These are phyloP conservation scores for Lentinula aciculospora DNA, from an alignment of 768 basidiomycete species.

Conservation along the genomic window DNA sequence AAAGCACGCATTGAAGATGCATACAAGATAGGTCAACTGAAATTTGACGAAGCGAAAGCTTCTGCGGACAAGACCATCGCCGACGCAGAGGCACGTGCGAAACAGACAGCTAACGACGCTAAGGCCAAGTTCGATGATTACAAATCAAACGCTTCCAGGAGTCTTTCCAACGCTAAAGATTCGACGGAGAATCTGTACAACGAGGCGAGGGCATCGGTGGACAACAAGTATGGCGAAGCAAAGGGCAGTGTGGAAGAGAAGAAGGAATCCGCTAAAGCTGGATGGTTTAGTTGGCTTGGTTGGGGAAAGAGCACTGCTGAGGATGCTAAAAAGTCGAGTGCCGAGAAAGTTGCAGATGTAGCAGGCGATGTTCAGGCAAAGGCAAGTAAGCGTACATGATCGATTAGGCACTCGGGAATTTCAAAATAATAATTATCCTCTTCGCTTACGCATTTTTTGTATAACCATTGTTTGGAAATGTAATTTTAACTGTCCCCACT, in stretches of 20 bases:
- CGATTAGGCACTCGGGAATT: neutral
- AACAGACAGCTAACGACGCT: conserved; percentile 6
- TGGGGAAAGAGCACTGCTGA: conserved; percentile 17
- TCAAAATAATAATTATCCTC: neutral
- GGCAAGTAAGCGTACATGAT: conserved; percentile 6
- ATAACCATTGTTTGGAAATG: neutral
- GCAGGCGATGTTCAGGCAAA: conserved; percentile 9
- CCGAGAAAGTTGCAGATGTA: conserved; percentile 9
- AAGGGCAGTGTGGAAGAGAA: conserved; percentile 8
- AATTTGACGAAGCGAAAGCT: conserved; percentile 7
- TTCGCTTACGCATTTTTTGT: too few relatives aligned
- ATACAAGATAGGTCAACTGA: conserved; percentile 7
- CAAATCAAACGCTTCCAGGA: neutral
- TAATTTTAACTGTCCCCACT: too few relatives aligned
- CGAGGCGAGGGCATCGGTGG: conserved; percentile 6
- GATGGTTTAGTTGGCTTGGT: conserved; percentile 17
- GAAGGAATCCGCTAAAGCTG: conserved; percentile 11
- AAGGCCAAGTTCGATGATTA: conserved; percentile 8
- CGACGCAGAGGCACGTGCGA: conserved; percentile 7
- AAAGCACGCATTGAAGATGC: conserved; percentile 10
- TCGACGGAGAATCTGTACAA: conserved; percentile 10
- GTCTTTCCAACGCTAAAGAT: neutral
- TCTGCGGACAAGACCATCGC: conserved; percentile 5
- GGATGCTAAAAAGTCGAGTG: conserved; percentile 13
- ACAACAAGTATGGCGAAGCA: conserved; percentile 2